Evolutionary conservation across 2,329 filamentous ascomycete species (phyloP).

Genomic region (Botrytis tulipae): DNA sequence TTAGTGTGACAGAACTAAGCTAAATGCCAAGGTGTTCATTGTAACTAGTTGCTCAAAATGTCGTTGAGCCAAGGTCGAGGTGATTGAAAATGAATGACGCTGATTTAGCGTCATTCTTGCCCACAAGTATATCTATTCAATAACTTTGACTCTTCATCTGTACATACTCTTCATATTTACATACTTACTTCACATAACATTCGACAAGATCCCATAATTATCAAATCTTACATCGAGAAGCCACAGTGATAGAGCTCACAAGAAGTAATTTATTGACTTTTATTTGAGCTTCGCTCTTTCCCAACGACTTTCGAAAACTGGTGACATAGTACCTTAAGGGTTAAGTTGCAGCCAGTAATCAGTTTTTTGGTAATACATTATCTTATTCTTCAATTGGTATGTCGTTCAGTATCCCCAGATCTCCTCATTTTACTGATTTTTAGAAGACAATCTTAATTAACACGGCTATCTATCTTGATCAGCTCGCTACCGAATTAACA

Average conservation of each 20-base stretch:
- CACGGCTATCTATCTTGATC: not conserved
- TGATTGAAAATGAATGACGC: not conserved
- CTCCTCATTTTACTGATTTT: not conserved
- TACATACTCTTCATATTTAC: no score
- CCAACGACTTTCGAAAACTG: not conserved
- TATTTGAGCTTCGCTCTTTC: not conserved
- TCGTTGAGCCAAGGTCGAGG: not conserved
- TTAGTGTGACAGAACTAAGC: no score
- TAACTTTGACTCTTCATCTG: not conserved
- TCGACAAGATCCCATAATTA: not conserved
- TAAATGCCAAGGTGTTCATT: not conserved
- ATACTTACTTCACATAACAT: not conserved
- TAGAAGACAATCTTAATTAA: not conserved
- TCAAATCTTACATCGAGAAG: not conserved
- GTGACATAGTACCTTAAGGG: not conserved
- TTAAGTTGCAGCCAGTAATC: not conserved
- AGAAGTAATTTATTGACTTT: not conserved
- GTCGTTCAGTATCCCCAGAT: not conserved
- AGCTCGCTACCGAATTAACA: not conserved
- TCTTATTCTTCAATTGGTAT: not conserved
- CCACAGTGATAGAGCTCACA: not conserved
- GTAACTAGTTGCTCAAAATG: not conserved
- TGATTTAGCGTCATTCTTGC: not conserved
- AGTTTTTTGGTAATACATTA: not conserved
- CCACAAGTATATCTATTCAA: not conserved